Base-by-base conservation (phyloP, 305 asterid genomes). In the Plantago coronopus region DNA sequence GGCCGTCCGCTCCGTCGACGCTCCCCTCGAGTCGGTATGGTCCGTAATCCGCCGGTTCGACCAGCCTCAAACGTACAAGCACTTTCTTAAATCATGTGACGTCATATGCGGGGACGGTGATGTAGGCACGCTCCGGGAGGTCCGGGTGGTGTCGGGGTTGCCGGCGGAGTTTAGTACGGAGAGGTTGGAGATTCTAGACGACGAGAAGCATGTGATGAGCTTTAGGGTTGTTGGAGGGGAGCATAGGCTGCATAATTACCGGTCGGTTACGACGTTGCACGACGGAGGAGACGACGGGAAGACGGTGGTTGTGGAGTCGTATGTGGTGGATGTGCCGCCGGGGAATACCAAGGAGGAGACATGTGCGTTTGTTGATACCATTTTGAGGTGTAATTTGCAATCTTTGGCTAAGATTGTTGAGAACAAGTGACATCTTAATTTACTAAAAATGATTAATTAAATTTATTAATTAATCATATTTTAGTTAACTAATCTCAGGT, bases 181-280 rank as follows among this genome's bases (percentile, higher is more conserved):
- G 73, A 65, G 95, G 73, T 79, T 90, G 0, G 97, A 90, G 51
- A 73, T 90, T 0, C 45, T 90, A 18, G 97, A 90, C 23, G 97
- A 90, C 7, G 95, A 83, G 74, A 62, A 56, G 66, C 90, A 81
- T 68, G 96, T 87, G 69, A 73, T 85, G 80, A 83, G 97, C 42
- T 90, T 90, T 76, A 71, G 94, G 42, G 85, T 87, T 1, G 91
- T 90, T 11, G 97, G 96, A 1, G 97, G 97, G 5, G 94, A 80
- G 10, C 97, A 90, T 68, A 73, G 97, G 55, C 80, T 90, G 6
- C 66, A 66, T 0, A 85, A 90, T 62, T 90, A 90, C 67, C 67
- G 87, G 21, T 90, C 96, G 0, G 91, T 90, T 1, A 87, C 96
- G 11, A 87, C 95, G 4, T 81, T 90, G 16, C 96, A 87, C 61